These are phyloP conservation scores for Murraya paniculata DNA, from an alignment of 345 rosid species.

Conservation along the genomic window DNA sequence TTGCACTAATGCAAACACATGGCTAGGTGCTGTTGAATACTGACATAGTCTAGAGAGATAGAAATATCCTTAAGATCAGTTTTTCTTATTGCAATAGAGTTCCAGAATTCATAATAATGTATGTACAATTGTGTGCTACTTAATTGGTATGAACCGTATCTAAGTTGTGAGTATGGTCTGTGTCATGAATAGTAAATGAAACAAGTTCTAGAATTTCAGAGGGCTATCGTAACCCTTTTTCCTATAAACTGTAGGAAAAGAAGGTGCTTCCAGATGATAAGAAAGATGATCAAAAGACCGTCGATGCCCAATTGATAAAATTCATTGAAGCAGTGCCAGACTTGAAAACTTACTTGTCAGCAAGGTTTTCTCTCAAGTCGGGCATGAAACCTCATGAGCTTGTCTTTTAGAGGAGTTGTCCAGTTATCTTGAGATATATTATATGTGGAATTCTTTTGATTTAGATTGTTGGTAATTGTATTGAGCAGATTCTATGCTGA, in stretches of 20 bases:
- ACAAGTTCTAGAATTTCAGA: not conserved
- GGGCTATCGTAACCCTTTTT: not conserved
- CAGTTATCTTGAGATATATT: not conserved
- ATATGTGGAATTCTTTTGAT: conserved; percentile 1
- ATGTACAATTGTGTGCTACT: not conserved
- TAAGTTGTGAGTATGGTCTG: not conserved
- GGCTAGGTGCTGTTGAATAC: not conserved
- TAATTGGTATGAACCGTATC: not conserved
- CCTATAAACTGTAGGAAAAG: conserved; percentile 44
- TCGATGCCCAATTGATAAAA: conserved; percentile 60
- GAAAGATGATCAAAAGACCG: conserved; percentile 80
- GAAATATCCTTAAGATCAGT: not conserved
- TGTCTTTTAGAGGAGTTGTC: conserved; percentile 43
- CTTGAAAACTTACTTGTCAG: conserved; percentile 63
- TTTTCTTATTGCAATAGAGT: not conserved
- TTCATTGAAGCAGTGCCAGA: conserved; percentile 67
- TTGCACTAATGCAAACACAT: not conserved
- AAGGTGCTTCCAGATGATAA: conserved; percentile 56
- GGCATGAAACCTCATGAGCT: conserved; percentile 88
- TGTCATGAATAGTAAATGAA: not conserved
- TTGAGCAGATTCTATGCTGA: not conserved
- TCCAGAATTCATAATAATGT: not conserved
- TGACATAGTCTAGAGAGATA: no score
- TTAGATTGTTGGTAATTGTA: not conserved
- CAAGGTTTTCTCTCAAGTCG: conserved; percentile 72